Evolutionary conservation across 129 eudicot species (phyloP).

Genomic region (Apium graveolens): DNA sequence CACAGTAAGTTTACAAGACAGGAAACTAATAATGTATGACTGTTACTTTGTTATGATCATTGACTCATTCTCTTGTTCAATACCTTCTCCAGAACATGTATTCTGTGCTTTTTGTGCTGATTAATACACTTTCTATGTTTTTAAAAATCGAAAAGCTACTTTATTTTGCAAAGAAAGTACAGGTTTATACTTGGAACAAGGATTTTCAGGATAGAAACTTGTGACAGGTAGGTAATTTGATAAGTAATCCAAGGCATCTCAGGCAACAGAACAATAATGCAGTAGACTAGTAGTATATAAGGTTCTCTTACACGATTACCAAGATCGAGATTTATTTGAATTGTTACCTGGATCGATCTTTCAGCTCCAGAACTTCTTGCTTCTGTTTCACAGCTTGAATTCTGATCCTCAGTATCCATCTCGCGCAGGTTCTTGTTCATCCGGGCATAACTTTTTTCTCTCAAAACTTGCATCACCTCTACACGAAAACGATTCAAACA

Average conservation of each 20-base stretch:
- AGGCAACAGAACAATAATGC: neutral
- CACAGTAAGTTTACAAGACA: neutral
- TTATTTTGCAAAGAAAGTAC: neutral
- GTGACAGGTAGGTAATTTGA: neutral
- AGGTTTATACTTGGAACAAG: neutral
- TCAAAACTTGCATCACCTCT: conserved; percentile 83
- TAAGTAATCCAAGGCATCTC: neutral
- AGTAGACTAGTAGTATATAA: neutral
- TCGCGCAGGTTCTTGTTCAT: conserved; percentile 40
- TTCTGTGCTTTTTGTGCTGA: neutral
- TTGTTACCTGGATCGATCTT: conserved; percentile 38
- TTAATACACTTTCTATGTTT: neutral
- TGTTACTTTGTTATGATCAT: neutral
- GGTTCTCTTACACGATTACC: neutral
- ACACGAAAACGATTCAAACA: conserved; percentile 5
- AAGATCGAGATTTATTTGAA: neutral
- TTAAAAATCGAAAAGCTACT: neutral
- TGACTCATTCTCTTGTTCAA: neutral
- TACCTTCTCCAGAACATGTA: neutral
- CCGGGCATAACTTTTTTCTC: conserved; percentile 65
- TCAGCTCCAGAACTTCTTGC: conserved; percentile 25
- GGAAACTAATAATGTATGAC: neutral
- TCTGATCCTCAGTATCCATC: conserved; percentile 14
- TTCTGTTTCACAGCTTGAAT: conserved; percentile 21
- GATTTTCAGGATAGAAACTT: neutral